Percentiles rank a stretch among this genome's conserved stretches.
Evolutionary conservation across 2,329 filamentous ascomycete genomes (phyloP).

Genomic region (Xylaria sp.): DNA sequence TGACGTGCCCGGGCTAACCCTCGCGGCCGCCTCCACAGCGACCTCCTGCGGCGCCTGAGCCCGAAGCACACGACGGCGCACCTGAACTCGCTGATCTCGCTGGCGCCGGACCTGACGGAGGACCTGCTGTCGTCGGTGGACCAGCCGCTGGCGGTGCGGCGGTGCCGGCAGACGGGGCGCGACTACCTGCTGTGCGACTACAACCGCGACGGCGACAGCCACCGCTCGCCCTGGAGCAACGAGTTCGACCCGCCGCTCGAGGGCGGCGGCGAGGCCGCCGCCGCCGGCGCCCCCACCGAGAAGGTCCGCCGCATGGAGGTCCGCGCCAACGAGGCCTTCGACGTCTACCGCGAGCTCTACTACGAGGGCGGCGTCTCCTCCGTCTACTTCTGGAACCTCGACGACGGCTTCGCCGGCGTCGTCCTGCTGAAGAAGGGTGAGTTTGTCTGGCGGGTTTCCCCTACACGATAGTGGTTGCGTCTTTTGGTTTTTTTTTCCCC

Average conservation of each 20-base stretch:
- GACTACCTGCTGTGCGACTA: constrained; percentile 99
- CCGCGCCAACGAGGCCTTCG: constrained; percentile 92
- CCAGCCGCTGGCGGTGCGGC: constrained; percentile 84
- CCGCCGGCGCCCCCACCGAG: constrained; percentile 87
- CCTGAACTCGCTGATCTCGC: constrained; percentile 83
- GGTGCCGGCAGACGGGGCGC: constrained; percentile 84
- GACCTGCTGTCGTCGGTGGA: constrained; percentile 97
- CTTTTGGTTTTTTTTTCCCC: neutral
- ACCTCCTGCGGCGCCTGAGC: constrained; percentile 96
- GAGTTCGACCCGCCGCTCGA: constrained; percentile 88
- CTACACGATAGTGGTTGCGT: neutral
- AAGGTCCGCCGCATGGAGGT: constrained; percentile 92
- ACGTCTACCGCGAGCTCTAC: constrained; percentile 95
- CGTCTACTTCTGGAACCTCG: constrained; percentile 97
- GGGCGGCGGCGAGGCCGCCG: constrained; percentile 65
- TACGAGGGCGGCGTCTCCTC: constrained; percentile 95
- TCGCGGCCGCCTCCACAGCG: constrained; percentile 61
- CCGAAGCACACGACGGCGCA: constrained; percentile 89
- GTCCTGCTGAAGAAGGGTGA: constrained; percentile 92
- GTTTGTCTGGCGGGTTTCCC: constrained; percentile 32
- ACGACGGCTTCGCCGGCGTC: constrained; percentile 96
- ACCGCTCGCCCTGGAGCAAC: constrained; percentile 98
- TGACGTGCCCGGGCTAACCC: too few species aligned
- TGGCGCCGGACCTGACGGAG: constrained; percentile 91
- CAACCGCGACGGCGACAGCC: constrained; percentile 97